These are phyloP conservation scores for Eutypella sp. DNA, from an alignment of 2,329 filamentous ascomycete species.

Conservation along the genomic window DNA sequence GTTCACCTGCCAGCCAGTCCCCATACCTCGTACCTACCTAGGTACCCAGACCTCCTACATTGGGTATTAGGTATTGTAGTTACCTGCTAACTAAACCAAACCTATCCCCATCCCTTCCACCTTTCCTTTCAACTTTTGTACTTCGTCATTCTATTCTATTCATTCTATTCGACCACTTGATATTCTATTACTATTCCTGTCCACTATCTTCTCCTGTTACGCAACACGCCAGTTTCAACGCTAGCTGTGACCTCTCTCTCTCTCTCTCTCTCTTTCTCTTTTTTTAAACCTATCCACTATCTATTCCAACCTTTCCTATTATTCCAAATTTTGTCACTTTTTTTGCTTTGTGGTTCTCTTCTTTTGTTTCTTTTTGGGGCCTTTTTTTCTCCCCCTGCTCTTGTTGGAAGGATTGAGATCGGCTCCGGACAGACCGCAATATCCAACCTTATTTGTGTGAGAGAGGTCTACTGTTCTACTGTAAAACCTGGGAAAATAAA, in stretches of 20 bases:
- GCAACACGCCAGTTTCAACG: neutral
- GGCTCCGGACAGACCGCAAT: neutral
- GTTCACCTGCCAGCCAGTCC: too few relatives aligned
- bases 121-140: neutral
- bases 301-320: neutral
- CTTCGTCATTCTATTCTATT: neutral
- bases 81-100: too few relatives aligned
- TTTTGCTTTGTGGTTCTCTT: conserved; percentile 8
- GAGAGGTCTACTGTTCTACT: too few relatives aligned
- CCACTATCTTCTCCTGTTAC: neutral
- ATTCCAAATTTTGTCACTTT: neutral
- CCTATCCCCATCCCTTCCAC: too few relatives aligned
- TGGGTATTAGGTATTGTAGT: too few relatives aligned
- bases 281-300: neutral
- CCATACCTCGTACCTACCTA: too few relatives aligned
- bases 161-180: neutral
- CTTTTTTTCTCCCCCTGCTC: too few relatives aligned
- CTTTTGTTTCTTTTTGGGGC: neutral
- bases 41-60: too few relatives aligned
- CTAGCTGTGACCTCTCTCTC: too few relatives aligned
- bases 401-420: neutral
- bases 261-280: neutral
- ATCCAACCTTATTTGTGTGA: too few relatives aligned
- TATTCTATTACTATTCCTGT: too few relatives aligned
- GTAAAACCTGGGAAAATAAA: too few relatives aligned